These are phyloP conservation scores for Aspergillus sp. DNA, from an alignment of 2,329 filamentous ascomycete genomes.

Conservation along the genomic window DNA sequence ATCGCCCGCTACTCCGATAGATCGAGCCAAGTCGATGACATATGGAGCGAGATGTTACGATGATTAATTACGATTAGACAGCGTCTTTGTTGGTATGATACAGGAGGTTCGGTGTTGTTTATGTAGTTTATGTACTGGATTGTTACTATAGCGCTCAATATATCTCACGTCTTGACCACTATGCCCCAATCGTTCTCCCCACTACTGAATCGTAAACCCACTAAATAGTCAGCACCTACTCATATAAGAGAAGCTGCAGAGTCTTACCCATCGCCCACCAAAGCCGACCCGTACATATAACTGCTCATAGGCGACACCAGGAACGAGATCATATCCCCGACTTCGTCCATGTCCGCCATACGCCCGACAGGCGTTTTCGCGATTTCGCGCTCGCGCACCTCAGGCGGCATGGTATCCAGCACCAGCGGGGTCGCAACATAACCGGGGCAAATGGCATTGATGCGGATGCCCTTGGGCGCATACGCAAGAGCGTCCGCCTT, in stretches of 20 bases:
- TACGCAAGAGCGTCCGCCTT: slow-evolving; percentile 56
- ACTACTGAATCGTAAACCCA: neutral
- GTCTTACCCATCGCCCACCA: slow-evolving; percentile 10
- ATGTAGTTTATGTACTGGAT: neutral
- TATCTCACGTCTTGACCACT: too few relatives aligned
- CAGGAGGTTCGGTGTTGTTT: neutral
- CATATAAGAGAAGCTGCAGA: neutral
- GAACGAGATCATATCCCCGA: slow-evolving; percentile 53
- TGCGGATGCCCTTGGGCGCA: slow-evolving; percentile 52
- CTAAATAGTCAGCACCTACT: neutral
- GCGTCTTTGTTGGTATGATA: neutral
- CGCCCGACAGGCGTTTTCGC: slow-evolving; percentile 47
- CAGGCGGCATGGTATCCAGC: neutral
- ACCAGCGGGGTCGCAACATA: slow-evolving; percentile 28
- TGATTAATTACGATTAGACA: neutral
- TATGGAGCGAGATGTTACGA: neutral
- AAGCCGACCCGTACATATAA: slow-evolving; percentile 48
- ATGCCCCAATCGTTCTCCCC: too few relatives aligned
- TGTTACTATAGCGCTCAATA: neutral
- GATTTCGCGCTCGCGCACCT: slow-evolving; percentile 31
- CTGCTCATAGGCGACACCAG: slow-evolving; percentile 54
- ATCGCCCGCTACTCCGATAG: neutral
- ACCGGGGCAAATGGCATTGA: slow-evolving; percentile 62
- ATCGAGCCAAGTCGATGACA: neutral
- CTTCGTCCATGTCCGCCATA: slow-evolving; percentile 50